phyloP scores from a whole-genome alignment of 2,329 filamentous ascomycete species.

The Fusarium sp. region DNA sequence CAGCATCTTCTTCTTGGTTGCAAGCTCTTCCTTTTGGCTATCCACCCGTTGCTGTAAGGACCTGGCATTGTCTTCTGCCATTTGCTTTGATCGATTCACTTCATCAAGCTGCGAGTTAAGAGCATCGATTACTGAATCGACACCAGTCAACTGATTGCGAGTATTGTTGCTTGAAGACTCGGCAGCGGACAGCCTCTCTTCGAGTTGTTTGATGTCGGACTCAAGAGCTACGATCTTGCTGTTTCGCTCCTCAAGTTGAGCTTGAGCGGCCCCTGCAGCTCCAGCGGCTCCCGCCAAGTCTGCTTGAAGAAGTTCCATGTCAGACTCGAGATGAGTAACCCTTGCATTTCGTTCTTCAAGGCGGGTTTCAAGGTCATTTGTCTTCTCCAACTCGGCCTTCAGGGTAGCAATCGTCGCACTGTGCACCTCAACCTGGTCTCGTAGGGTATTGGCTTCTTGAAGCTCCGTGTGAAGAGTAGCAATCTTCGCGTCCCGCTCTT shows the following conservation, averaged over 20 bases:
- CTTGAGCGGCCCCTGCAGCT: conserved; percentile 27
- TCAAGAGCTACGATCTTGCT: conserved; percentile 56
- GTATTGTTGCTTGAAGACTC: conserved; percentile 55
- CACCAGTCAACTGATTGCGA: conserved; percentile 44
- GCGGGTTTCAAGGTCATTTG: conserved; percentile 17
- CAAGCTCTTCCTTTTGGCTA: conserved; percentile 34
- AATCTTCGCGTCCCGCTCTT: conserved; percentile 31
- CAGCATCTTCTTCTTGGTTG: conserved; percentile 54
- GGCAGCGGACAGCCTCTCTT: conserved; percentile 40
- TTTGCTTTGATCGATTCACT: conserved; percentile 38
- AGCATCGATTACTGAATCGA: conserved; percentile 44
- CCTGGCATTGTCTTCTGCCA: conserved; percentile 43
- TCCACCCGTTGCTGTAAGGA: conserved; percentile 40
- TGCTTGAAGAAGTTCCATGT: conserved; percentile 47
- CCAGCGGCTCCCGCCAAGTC: conserved; percentile 33
- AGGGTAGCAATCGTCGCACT: conserved; percentile 32
- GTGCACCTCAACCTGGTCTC: conserved; percentile 32
- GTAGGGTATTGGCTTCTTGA: conserved; percentile 16
- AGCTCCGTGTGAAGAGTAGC: conserved; percentile 28
- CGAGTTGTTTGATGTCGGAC: conserved; percentile 41
- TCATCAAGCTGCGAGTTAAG: conserved; percentile 46
- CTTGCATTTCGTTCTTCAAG: conserved; percentile 34
- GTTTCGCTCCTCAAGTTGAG: conserved; percentile 51
- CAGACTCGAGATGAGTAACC: conserved; percentile 40
- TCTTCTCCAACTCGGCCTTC: conserved; percentile 34